These are phyloP conservation scores for Collybia nuda DNA, from an alignment of 768 basidiomycete species.

Conservation along the genomic window DNA sequence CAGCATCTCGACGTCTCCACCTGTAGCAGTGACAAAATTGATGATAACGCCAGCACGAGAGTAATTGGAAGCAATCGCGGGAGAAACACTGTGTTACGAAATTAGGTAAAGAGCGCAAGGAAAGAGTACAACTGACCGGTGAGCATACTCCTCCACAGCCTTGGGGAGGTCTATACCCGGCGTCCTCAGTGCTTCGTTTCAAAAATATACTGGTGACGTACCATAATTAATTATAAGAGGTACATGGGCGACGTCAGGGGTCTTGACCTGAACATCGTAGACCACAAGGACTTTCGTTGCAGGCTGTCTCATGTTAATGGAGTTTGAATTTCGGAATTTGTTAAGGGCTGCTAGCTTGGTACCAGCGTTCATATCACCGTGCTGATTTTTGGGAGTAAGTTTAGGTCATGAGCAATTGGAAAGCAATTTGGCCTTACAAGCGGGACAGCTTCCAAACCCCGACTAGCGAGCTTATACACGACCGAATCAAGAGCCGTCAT, in stretches of 20 bases:
- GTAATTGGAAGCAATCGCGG: conserved; percentile 84
- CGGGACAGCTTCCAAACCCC: conserved; percentile 85
- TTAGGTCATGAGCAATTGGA: conserved; percentile 9
- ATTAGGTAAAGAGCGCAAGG: conserved; percentile 6
- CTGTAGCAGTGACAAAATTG: conserved; percentile 96
- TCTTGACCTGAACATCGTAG: conserved; percentile 92
- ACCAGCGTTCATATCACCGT: conserved; percentile 89
- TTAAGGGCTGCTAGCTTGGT: conserved; percentile 80
- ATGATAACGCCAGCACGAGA: conserved; percentile 89
- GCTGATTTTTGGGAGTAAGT: conserved; percentile 42
- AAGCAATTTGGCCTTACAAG: conserved; percentile 56
- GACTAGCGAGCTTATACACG: conserved; percentile 83
- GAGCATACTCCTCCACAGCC: conserved; percentile 96
- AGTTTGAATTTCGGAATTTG: conserved; percentile 70
- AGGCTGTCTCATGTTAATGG: conserved; percentile 63
- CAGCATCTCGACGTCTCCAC: conserved; percentile 98
- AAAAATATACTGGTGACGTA: conserved; percentile 20
- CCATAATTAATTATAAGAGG: conserved; percentile 96
- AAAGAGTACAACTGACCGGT: conserved; percentile 56
- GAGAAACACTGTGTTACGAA: conserved; percentile 59
- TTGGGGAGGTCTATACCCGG: conserved; percentile 75
- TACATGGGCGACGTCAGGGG: conserved; percentile 84
- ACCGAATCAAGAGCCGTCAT: conserved; percentile 87
- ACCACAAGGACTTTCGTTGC: conserved; percentile 81
- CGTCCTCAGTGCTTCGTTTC: too few relatives aligned